Base-by-base conservation (phyloP, 306 rosid species). In the Gillenia trifoliata region DNA sequence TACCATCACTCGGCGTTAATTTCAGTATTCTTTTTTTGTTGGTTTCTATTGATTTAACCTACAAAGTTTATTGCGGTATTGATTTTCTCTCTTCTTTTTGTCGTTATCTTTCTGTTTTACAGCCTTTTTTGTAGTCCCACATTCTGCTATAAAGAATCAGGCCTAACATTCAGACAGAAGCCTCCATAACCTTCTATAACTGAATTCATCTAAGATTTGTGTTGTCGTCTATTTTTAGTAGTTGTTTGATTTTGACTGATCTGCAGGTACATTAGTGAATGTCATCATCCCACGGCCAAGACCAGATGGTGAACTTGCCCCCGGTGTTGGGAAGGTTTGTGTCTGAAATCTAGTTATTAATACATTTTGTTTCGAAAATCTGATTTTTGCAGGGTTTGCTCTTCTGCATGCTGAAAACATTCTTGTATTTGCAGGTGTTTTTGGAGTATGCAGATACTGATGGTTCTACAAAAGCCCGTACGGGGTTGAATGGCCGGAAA, bases 281-380 rank as follows among this genome's bases (percentile, higher is more conserved):
- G 88, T 92, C 28, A 84, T 87, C 54, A 95, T 95, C 80, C 99
- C 99, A 1, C 97, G 98, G 23, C 97, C 99, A 66, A 75, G 61
- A 6, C 90, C 89, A 0, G 79, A 86, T 69, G 97, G 88, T 25
- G 91, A 85, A 80, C 88, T 72, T 11, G 45, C 81, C 13, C 80
- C 96, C 5, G 98, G 98, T 62, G 89, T 92, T 72, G 99, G 99
- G 63, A 94, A 90, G 98, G 99, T 90, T 33, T 59, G 78, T 15
- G 52, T 73, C 3, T 63, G 25, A 59, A 56, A 52, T 68, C 22
- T 38, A 67, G 11, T 49, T 11, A 41, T 72, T 15, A 45, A 20
- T 62, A 43, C 64, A 67, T 66, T 34, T 54, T 1, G 0, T 36
- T 59, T 8, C 33, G 36, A 59, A 8, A 8, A 16, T 13, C 16